Conservation (phyloP, 306 rosid genomes). For the Begonia loranthoides region DNA sequence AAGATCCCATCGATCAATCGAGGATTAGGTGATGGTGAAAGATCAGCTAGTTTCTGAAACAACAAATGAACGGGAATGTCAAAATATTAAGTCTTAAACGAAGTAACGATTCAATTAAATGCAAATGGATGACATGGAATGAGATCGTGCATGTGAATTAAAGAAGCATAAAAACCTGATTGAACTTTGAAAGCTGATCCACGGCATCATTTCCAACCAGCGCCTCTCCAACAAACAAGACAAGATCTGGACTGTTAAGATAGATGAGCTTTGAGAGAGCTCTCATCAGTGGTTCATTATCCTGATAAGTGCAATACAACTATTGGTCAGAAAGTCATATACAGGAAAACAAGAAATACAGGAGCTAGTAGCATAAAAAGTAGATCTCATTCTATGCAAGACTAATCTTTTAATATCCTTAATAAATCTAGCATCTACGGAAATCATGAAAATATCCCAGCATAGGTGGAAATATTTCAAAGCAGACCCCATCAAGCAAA, state of each 20-base stretch:
- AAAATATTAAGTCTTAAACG: background rate
- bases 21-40: slow-evolving; percentile 50
- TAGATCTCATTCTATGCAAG: too few relatives aligned
- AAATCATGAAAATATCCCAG: too few relatives aligned
- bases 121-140: background rate
- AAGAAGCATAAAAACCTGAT: slow-evolving; percentile 45
- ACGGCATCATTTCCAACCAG: slow-evolving; percentile 97
- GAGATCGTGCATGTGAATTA: background rate
- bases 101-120: background rate
- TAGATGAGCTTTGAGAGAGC: slow-evolving; percentile 86
- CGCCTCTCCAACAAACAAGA: slow-evolving; percentile 96
- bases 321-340: background rate
- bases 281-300: slow-evolving; percentile 95
- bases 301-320: slow-evolving; percentile 32
- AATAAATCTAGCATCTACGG: too few relatives aligned
- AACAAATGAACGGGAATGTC: slow-evolving; percentile 1
- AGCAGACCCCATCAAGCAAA: too few relatives aligned
- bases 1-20: slow-evolving; percentile 85
- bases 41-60: slow-evolving; percentile 84
- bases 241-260: slow-evolving; percentile 88
- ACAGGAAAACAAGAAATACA: background rate
- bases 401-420: too few relatives aligned
- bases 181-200: slow-evolving; percentile 95
- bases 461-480: too few relatives aligned
- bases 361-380: background rate